phyloP scores from a whole-genome alignment of 495 filamentous ascomycete genomes.

The Talaromyces liani region DNA sequence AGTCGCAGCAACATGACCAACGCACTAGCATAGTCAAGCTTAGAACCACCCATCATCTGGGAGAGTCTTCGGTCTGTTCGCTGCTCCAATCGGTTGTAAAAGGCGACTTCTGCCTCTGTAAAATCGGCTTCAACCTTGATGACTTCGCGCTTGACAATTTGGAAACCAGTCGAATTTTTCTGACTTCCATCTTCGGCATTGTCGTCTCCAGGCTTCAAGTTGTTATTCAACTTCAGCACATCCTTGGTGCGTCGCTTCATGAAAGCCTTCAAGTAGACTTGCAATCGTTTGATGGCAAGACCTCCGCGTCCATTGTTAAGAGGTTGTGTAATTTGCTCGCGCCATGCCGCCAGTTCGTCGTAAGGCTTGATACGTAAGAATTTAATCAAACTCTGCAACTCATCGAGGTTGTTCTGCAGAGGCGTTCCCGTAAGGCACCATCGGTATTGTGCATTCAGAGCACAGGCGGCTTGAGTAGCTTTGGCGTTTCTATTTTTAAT shows the following conservation, averaged over 20 bases:
- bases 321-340: slow-evolving; percentile 76
- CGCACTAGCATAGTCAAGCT: slow-evolving; percentile 73
- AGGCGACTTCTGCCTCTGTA: slow-evolving; percentile 66
- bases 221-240: slow-evolving; percentile 75
- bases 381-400: slow-evolving; percentile 84
- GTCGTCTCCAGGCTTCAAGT: slow-evolving; percentile 57
- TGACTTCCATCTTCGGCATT: slow-evolving; percentile 40
- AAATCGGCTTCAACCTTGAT: slow-evolving; percentile 75
- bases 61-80: slow-evolving; percentile 81
- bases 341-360: slow-evolving; percentile 74
- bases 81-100: slow-evolving; percentile 76
- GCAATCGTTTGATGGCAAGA: slow-evolving; percentile 81
- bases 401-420: slow-evolving; percentile 97
- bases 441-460: slow-evolving; percentile 71
- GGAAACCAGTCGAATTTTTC: slow-evolving; percentile 57
- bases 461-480: slow-evolving; percentile 78
- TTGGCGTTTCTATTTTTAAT: slow-evolving; percentile 99
- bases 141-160: slow-evolving; percentile 80
- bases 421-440: slow-evolving; percentile 97
- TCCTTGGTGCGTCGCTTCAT: slow-evolving; percentile 98
- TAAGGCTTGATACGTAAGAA: slow-evolving; percentile 92
- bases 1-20: slow-evolving; percentile 82
- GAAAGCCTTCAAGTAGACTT: slow-evolving; percentile 76
- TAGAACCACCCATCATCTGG: slow-evolving; percentile 71
- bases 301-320: slow-evolving; percentile 80